These are phyloP conservation scores for Cytospora chrysosperma DNA, from an alignment of 2,329 filamentous ascomycete genomes.

Conservation along the genomic window DNA sequence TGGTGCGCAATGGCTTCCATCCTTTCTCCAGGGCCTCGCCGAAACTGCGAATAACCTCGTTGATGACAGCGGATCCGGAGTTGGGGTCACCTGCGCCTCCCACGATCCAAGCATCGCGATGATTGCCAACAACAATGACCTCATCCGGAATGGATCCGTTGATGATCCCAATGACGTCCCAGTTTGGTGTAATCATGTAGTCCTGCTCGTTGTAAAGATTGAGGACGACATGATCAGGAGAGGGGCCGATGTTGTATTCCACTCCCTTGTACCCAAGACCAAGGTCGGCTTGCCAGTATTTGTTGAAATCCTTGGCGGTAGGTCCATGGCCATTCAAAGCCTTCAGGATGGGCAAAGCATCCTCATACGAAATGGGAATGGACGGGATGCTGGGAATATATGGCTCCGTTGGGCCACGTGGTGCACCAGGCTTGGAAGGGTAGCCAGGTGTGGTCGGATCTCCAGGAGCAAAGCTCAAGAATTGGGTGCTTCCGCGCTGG, in stretches of 20 bases:
- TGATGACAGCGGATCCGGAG: constrained; percentile 75
- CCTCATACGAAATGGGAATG: constrained; percentile 74
- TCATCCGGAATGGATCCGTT: constrained; percentile 64
- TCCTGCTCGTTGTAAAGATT: constrained; percentile 68
- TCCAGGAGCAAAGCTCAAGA: constrained; percentile 59
- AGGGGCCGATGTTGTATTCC: constrained; percentile 44
- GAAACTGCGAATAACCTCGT: constrained; percentile 75
- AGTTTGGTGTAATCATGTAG: constrained; percentile 67
- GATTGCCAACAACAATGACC: constrained; percentile 61
- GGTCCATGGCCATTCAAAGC: constrained; percentile 75
- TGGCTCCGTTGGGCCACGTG: constrained; percentile 60
- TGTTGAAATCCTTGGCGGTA: constrained; percentile 64
- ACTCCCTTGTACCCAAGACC: constrained; percentile 45
- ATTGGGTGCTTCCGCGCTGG: constrained; percentile 75
- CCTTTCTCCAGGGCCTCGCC: constrained; percentile 64
- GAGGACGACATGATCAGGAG: constrained; percentile 57
- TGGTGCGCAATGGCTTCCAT: constrained; percentile 45
- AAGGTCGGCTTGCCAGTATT: constrained; percentile 55
- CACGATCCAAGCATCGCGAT: constrained; percentile 85
- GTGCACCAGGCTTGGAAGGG: constrained; percentile 69
- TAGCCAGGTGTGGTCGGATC: constrained; percentile 83
- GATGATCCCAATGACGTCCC: constrained; percentile 78
- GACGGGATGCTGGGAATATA: constrained; percentile 76
- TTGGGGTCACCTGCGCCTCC: constrained; percentile 84
- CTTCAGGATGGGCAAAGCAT: constrained; percentile 74